Base-by-base conservation (phyloP, 148 eudicot genomes). In the Vaccinium macrocarpon region DNA sequence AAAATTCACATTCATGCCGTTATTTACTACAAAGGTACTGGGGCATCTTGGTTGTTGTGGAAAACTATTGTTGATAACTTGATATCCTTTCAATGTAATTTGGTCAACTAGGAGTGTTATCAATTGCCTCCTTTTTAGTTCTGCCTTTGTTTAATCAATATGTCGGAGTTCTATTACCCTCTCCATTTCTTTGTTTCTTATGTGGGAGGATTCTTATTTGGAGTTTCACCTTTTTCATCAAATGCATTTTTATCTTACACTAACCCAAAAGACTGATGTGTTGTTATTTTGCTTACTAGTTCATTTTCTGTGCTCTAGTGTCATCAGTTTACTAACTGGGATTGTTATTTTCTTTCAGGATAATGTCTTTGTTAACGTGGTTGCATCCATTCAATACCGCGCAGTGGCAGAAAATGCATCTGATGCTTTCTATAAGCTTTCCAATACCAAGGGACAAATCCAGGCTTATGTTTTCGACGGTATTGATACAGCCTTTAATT, bases 381-480 rank as follows among this genome's bases (percentile, higher is more conserved):
- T 89, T 62, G 91, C 91, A 23, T 89, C 91, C 18, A 82, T 89
- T 55, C 91, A 89, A 25, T 89, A 89, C 62, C 89, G 89, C 78
- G 91, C 91, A 72, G 11, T 89, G 86, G 77, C 88, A 6, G 86
- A 87, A 0, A 89, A 87, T 55, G 91, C 89, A 23, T 35, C 88
- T 80, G 91, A 89, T 87, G 91, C 91, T 72, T 89, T 85, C 71
- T 89, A 89, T 50, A 89, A 87, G 82, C 91, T 89, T 79, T 80
- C 89, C 32, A 87, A 89, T 81, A 89, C 91, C 35, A 89, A 82
- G 88, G 83, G 57, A 29, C 91, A 89, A 71, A 89, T 89, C 50
- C 91, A 89, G 79, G 85, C 91, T 55, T 89, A 89, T 84, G 91
- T 89, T 19, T 89, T 89, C 82, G 91, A 89, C 79, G 91, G 91